Percentiles rank a stretch among this genome's conserved stretches.
These are phyloP conservation scores for Penicillium lividum DNA, from an alignment of 495 filamentous ascomycete species.

Conservation along the genomic window DNA sequence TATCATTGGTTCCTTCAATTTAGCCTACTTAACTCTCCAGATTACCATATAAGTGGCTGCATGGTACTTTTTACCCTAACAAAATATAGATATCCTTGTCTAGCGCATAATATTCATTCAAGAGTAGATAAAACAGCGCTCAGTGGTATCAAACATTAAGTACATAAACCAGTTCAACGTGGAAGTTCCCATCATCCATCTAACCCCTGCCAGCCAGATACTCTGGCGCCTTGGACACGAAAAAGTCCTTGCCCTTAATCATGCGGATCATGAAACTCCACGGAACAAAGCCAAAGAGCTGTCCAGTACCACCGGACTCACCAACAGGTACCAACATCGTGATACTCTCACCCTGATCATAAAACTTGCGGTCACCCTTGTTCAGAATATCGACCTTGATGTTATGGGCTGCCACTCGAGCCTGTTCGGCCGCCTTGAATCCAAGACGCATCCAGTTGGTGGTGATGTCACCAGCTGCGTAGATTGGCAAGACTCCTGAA, in stretches of 20 bases:
- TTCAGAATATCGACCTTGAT: conserved; percentile 34
- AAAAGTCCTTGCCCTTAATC: conserved; percentile 47
- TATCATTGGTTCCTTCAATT: conserved; percentile 3
- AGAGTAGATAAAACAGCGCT: not conserved
- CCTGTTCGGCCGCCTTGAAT: conserved; percentile 33
- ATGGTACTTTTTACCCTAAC: not conserved
- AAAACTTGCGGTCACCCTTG: conserved; percentile 23
- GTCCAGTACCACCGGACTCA: conserved; percentile 47
- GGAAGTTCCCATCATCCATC: not conserved
- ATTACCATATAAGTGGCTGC: not conserved
- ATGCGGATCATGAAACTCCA: conserved; percentile 47
- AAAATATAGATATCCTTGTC: not conserved
- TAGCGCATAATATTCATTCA: not conserved
- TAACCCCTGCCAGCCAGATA: conserved; percentile 19
- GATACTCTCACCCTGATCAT: conserved; percentile 25
- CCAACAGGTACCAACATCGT: conserved; percentile 49
- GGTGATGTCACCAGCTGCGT: conserved; percentile 45
- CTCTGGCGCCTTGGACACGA: conserved; percentile 33
- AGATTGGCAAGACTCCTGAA: conserved; percentile 22
- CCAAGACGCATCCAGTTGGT: conserved; percentile 31
- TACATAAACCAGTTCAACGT: not conserved
- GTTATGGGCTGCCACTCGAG: conserved; percentile 32
- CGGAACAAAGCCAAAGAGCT: conserved; percentile 44
- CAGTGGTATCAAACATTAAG: conserved; percentile 4
- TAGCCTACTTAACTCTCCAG: not conserved